Percentiles rank a stretch among this genome's conserved stretches.
phyloP scores from a whole-genome alignment of 306 rosid genomes.

The Acacia confusa region DNA sequence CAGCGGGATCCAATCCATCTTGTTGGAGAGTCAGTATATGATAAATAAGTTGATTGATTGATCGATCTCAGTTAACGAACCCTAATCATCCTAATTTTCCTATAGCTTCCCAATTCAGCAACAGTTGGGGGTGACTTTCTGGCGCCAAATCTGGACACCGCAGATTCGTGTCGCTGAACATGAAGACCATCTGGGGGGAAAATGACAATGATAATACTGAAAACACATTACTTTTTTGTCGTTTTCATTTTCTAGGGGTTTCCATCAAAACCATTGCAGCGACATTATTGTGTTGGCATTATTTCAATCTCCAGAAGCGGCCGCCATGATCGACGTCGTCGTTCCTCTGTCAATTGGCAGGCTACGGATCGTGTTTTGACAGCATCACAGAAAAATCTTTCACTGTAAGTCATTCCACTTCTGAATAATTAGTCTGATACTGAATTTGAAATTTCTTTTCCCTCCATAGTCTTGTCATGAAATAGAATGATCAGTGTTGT shows the following conservation, averaged over 20 bases:
- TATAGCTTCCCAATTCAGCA: not conserved
- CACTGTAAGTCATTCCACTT: not conserved
- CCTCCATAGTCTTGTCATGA: constrained; percentile 24
- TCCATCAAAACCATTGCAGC: not conserved
- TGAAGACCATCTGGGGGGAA: not conserved
- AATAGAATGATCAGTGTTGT: constrained; percentile 20
- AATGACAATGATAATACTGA: too few relatives aligned
- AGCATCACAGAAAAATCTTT: not conserved
- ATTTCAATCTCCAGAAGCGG: not conserved
- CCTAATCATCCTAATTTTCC: too few relatives aligned
- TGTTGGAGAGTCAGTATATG: too few relatives aligned
- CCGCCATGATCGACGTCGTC: not conserved
- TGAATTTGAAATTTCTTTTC: not conserved
- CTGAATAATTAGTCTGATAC: not conserved
- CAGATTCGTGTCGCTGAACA: not conserved
- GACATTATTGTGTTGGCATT: not conserved
- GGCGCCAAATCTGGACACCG: not conserved
- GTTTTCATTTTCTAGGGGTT: too few relatives aligned
- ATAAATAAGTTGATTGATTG: too few relatives aligned
- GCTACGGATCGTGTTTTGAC: not conserved
- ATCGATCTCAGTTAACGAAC: too few relatives aligned
- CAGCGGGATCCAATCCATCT: too few relatives aligned
- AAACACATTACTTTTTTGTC: not conserved
- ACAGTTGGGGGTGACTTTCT: not conserved
- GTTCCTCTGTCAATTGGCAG: not conserved